Conservation (phyloP, 2,329 filamentous ascomycete species). For the Septoria petroselini region DNA sequence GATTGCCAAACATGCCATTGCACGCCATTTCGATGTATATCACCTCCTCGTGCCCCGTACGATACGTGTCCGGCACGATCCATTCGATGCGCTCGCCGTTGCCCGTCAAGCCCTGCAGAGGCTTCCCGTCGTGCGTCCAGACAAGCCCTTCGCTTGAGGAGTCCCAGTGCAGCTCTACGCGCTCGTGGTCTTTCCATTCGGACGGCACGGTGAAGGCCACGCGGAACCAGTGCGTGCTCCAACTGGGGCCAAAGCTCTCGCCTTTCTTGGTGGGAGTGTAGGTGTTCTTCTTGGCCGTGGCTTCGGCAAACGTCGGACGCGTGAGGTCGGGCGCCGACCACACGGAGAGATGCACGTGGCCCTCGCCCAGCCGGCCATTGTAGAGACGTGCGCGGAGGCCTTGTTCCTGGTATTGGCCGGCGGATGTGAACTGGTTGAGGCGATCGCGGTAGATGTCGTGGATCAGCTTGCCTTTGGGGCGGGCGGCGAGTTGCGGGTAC, state of each 20-base stretch:
- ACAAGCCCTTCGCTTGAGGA: constrained; percentile 90
- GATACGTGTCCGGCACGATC: constrained; percentile 77
- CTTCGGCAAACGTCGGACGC: constrained; percentile 83
- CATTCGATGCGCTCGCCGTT: constrained; percentile 86
- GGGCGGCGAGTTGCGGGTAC: constrained; percentile 51
- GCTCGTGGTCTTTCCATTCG: constrained; percentile 69
- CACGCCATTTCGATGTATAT: constrained; percentile 99
- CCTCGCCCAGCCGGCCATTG: constrained; percentile 64
- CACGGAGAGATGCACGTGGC: constrained; percentile 75
- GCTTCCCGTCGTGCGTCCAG: constrained; percentile 85
- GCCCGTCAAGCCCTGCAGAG: constrained; percentile 87
- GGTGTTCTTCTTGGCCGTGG: constrained; percentile 59
- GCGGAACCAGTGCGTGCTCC: constrained; percentile 98
- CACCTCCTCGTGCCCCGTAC: constrained; percentile 79
- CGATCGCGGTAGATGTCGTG: constrained; percentile 80
- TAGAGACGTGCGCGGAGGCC: constrained; percentile 63
- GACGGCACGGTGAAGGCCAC: constrained; percentile 74
- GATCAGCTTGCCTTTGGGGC: constrained; percentile 72
- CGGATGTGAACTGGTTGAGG: constrained; percentile 73
- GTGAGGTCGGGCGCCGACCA: constrained; percentile 65
- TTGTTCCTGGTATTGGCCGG: constrained; percentile 58
- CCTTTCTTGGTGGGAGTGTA: constrained; percentile 75
- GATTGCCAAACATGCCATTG: constrained; percentile 97
- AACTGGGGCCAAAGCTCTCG: constrained; percentile 83
- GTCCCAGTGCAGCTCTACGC: constrained; percentile 96